Conservation (phyloP, 2,329 filamentous ascomycete species). For the Exophiala sp. region DNA sequence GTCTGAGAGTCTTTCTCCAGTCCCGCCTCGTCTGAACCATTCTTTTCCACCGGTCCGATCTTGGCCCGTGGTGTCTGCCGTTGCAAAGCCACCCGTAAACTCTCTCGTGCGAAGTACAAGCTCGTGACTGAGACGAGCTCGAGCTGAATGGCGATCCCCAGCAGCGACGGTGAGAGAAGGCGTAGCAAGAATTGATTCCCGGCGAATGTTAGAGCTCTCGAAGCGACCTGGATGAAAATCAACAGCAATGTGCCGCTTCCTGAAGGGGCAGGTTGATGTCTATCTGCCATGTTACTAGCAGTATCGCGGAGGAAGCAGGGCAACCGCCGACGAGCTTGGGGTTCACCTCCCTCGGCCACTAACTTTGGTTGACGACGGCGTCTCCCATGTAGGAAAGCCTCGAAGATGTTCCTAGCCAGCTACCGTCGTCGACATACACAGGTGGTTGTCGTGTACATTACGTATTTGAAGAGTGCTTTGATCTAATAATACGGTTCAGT, state of each 20-base stretch:
- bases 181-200: conserved; percentile 89
- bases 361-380: no score
- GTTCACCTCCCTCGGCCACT: neutral
- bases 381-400: neutral
- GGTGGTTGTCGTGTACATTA: neutral
- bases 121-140: conserved; percentile 89
- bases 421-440: neutral
- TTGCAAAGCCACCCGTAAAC: conserved; percentile 83
- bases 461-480: neutral
- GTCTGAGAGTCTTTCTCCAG: conserved; percentile 51
- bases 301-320: no score
- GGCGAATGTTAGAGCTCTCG: conserved; percentile 81
- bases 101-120: conserved; percentile 92
- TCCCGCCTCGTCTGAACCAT: conserved; percentile 11
- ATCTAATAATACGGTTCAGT: no score
- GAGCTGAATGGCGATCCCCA: conserved; percentile 82
- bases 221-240: conserved; percentile 79
- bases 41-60: neutral
- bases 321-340: no score
- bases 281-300: neutral
- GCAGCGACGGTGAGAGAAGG: conserved; percentile 73
- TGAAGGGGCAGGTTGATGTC: neutral
- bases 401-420: neutral
- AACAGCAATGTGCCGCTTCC: conserved; percentile 61
- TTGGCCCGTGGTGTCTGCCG: conserved; percentile 50